Base-by-base conservation (phyloP, 1,284 basidiomycete species). In the Lentinus polychrous region DNA sequence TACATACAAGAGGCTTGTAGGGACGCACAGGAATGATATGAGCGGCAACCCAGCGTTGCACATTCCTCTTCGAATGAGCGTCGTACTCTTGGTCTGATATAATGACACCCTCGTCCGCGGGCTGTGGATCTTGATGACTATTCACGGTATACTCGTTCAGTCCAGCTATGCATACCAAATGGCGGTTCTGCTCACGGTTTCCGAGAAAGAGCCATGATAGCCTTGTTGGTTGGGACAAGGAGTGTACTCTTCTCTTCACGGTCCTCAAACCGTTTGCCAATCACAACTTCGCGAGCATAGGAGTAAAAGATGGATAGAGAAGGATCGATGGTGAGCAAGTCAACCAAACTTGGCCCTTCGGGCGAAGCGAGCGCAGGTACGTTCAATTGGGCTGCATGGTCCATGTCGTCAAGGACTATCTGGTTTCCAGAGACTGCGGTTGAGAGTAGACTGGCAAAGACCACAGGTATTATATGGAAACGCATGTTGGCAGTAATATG, bases 251-350 rank as follows among this genome's bases (percentile, higher is more conserved):
- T 66, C 1, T 59, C 56, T 39, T 57, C 55, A 6, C 56, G 39
- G 27, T 75, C 67, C 10, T 62, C 61, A 47, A 89, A 75, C 8
- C 71, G 68, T 33, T 63, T 57, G 58, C 79, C 82, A n/a, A 81
- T 56, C 55, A 77, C 70, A 2, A 80, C 69, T 57, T 89, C 86
- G 2, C 87, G 73, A 6, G 84, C 81, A 61, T 91, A 91, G 1
- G 84, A 81, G 63, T 79, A 90, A 71, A 88, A 90, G 50, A 90
- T 89, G 37, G 85, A 87, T 2, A 77, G 75, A 0, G 77, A 76
- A 2, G 76, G 59, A 54, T 88, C 79, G 59, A 90, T 79, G 17
- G 86, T 89, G 55, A 90, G 74, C 36, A 86, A 66, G 66, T 91
- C 87, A 5, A 80, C 71, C 24, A 89, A 66, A 2, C 74, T 75